phyloP scores from a whole-genome alignment of 2,329 filamentous ascomycete species.

The Alternaria incomplexa region DNA sequence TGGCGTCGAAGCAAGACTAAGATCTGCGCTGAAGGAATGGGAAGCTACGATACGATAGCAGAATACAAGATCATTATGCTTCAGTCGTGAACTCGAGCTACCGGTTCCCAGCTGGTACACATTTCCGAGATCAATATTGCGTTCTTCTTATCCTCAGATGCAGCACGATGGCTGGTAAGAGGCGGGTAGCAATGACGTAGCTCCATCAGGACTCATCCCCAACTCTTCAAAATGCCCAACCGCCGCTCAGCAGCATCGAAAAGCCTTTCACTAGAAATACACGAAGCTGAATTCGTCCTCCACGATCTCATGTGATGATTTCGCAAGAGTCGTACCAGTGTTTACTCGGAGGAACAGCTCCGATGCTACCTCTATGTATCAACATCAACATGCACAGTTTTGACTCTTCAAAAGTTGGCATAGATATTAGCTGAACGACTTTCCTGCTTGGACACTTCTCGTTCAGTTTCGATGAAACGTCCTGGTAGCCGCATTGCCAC shows the following conservation, averaged over 20 bases:
- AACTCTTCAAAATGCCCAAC: neutral
- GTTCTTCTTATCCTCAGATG: too few relatives aligned
- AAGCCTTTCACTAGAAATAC: too few relatives aligned
- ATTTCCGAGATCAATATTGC: too few relatives aligned
- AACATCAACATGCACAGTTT: neutral
- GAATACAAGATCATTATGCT: too few relatives aligned
- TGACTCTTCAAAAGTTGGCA: too few relatives aligned
- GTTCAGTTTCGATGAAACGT: too few relatives aligned
- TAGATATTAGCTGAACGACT: too few relatives aligned
- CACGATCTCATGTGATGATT: neutral
- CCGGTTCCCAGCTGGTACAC: too few relatives aligned
- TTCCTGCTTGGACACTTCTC: too few relatives aligned
- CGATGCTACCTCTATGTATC: neutral
- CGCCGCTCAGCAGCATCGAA: neutral
- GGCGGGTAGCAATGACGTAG: neutral
- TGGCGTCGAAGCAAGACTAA: constrained; percentile 49
- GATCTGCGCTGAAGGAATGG: constrained; percentile 51
- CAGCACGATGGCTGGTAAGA: too few relatives aligned
- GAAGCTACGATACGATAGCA: constrained; percentile 40
- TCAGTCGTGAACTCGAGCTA: too few relatives aligned
- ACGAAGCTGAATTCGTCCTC: too few relatives aligned
- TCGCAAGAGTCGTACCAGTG: neutral
- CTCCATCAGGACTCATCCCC: neutral
- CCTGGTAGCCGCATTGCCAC: neutral
- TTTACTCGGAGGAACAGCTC: neutral